A percentile compares a stretch with the other conserved stretches of the same genome.
Evolutionary conservation across 345 rosid species (phyloP).

Genomic region (Citrus sinensis): DNA sequence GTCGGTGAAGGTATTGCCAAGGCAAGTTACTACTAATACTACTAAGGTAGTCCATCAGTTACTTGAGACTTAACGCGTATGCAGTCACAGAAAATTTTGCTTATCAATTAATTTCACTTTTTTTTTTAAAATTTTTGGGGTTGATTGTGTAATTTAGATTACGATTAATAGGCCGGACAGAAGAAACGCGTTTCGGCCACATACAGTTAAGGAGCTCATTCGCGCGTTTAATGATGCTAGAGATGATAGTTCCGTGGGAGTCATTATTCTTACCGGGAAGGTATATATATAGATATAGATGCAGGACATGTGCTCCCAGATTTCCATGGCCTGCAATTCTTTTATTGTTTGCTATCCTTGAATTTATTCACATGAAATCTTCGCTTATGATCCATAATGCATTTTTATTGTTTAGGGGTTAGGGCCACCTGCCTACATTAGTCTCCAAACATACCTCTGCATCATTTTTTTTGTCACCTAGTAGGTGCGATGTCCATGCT

Average conservation of each 20-base stretch:
- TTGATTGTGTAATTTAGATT: conserved; percentile 34
- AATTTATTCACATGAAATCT: background rate
- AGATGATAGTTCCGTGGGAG: conserved; percentile 73
- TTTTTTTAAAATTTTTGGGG: background rate
- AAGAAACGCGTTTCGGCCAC: conserved; percentile 80
- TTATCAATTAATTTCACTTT: background rate
- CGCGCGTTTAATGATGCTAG: conserved; percentile 82
- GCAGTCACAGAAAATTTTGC: background rate
- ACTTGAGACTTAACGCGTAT: background rate
- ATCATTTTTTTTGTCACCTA: background rate
- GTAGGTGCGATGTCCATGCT: background rate
- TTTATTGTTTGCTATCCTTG: background rate
- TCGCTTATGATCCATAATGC: background rate
- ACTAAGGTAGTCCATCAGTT: background rate
- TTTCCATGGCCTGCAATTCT: background rate
- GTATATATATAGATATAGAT: conserved; percentile 23
- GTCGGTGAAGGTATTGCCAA: conserved; percentile 82
- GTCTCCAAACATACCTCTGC: background rate
- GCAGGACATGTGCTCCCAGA: background rate
- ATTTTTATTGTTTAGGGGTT: background rate
- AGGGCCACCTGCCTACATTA: background rate
- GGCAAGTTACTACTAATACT: conserved; percentile 28
- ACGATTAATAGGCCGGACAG: conserved; percentile 81
- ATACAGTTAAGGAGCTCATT: conserved; percentile 73
- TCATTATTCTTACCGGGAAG: conserved; percentile 84